phyloP scores from a whole-genome alignment of 2,329 filamentous ascomycete genomes.

The Fusarium sp. region DNA sequence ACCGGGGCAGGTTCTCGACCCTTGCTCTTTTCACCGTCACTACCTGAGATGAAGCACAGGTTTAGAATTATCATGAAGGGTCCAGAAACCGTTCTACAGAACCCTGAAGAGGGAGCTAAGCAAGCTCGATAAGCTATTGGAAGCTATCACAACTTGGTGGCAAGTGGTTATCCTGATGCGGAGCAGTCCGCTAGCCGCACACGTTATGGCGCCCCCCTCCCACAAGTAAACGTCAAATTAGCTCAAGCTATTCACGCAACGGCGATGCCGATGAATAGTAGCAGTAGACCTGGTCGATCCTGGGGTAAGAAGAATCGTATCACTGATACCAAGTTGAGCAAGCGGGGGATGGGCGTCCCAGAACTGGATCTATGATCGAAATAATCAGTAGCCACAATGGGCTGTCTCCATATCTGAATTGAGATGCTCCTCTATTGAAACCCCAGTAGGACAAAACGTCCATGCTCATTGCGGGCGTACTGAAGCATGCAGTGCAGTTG shows the following conservation, averaged over 20 bases:
- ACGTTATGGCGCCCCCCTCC: background rate
- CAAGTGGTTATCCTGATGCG: slow-evolving; percentile 4
- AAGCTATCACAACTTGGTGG: background rate
- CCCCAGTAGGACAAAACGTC: slow-evolving; percentile 14
- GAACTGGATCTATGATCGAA: slow-evolving; percentile 12
- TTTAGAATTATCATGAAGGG: background rate
- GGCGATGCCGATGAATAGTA: slow-evolving; percentile 18
- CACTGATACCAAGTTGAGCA: slow-evolving; percentile 9
- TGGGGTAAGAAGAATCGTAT: slow-evolving; percentile 7
- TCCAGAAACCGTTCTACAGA: background rate
- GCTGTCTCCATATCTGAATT: slow-evolving; percentile 3
- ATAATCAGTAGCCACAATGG: slow-evolving; percentile 34
- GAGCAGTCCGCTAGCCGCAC: slow-evolving; percentile 6
- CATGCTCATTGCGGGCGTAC: slow-evolving; percentile 21
- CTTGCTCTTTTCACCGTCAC: background rate
- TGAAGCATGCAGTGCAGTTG: slow-evolving; percentile 4
- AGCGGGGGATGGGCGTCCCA: background rate
- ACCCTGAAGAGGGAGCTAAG: background rate
- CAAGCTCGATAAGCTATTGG: background rate
- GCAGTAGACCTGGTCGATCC: slow-evolving; percentile 2
- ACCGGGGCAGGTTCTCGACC: background rate
- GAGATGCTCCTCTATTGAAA: slow-evolving; percentile 21
- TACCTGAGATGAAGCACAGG: background rate
- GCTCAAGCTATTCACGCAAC: slow-evolving; percentile 15
- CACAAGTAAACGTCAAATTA: slow-evolving; percentile 9